Percentiles rank a stretch among this genome's conserved stretches.
phyloP scores from a whole-genome alignment of 2,329 filamentous ascomycete genomes.

The Xylogone sp. region DNA sequence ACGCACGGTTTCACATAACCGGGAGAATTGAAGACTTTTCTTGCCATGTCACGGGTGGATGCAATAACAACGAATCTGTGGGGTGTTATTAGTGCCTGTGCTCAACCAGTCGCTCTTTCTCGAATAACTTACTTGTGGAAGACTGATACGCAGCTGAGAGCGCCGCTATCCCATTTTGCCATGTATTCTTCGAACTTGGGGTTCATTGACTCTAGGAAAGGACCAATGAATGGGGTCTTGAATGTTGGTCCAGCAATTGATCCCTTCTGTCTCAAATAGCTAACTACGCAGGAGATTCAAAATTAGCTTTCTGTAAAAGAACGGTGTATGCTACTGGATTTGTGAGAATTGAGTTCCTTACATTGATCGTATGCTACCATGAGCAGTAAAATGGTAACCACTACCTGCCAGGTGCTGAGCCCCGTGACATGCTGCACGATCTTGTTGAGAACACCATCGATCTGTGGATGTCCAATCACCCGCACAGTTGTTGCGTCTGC shows the following conservation, averaged over 20 bases:
- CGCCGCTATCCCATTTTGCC: slow-evolving; percentile 86
- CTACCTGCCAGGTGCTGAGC: slow-evolving; percentile 57
- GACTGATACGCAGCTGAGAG: slow-evolving; percentile 93
- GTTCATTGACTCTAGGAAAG: slow-evolving; percentile 87
- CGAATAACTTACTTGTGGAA: slow-evolving; percentile 82
- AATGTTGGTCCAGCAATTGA: slow-evolving; percentile 69
- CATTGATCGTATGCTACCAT: slow-evolving; percentile 86
- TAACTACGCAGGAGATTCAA: slow-evolving; percentile 46
- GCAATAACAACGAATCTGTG: slow-evolving; percentile 95
- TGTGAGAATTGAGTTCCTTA: slow-evolving; percentile 53
- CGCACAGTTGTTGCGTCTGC: slow-evolving; percentile 25
- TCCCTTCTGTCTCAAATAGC: slow-evolving; percentile 72
- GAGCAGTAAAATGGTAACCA: slow-evolving; percentile 66
- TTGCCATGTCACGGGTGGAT: slow-evolving; percentile 88
- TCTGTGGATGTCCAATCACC: slow-evolving; percentile 18
- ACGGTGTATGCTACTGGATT: too few relatives aligned
- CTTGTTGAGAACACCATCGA: slow-evolving; percentile 18
- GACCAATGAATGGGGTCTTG: slow-evolving; percentile 89
- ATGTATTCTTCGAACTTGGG: slow-evolving; percentile 91
- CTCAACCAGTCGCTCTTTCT: not conserved
- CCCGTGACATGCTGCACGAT: slow-evolving; percentile 7
- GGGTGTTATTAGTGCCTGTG: not conserved
- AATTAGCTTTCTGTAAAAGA: not conserved
- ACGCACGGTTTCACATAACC: slow-evolving; percentile 92
- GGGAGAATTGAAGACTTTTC: slow-evolving; percentile 96